Evolutionary conservation across 306 rosid genomes (phyloP).

Genomic region (Cucumis hystrix): DNA sequence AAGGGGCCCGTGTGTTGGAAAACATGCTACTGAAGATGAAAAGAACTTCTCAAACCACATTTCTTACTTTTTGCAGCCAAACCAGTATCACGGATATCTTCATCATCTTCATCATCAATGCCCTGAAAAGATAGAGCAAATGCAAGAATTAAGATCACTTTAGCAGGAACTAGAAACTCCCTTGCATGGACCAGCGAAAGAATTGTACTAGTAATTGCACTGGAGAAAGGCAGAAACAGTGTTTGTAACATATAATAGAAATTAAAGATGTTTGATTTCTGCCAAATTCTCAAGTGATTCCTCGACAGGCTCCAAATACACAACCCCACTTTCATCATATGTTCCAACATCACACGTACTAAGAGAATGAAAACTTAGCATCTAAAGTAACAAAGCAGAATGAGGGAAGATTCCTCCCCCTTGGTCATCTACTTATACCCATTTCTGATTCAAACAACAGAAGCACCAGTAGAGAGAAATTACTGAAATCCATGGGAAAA

Average conservation of each 20-base stretch:
- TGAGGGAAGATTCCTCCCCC: too few relatives aligned
- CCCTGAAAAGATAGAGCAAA: conserved; percentile 25
- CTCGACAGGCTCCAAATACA: not conserved
- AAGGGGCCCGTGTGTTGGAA: not conserved
- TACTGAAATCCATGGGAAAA: too few relatives aligned
- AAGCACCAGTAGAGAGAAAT: too few relatives aligned
- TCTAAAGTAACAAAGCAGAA: too few relatives aligned
- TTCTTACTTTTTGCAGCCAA: conserved; percentile 46
- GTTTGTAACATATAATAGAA: not conserved
- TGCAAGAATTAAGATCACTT: not conserved
- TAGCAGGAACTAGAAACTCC: not conserved
- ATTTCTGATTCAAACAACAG: too few relatives aligned
- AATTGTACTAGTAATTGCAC: not conserved
- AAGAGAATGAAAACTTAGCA: not conserved
- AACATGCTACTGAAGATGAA: not conserved
- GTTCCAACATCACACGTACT: not conserved
- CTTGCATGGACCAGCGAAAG: not conserved
- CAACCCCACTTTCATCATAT: not conserved
- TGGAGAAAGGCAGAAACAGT: not conserved
- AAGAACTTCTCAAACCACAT: not conserved
- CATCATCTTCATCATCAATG: conserved; percentile 10
- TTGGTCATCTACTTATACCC: too few relatives aligned
- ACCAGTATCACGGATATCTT: conserved; percentile 13
- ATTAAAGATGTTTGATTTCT: not conserved
- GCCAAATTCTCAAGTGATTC: not conserved